Base-by-base conservation (phyloP, 352 stramenopile genomes). In the Pythium inflatum region DNA sequence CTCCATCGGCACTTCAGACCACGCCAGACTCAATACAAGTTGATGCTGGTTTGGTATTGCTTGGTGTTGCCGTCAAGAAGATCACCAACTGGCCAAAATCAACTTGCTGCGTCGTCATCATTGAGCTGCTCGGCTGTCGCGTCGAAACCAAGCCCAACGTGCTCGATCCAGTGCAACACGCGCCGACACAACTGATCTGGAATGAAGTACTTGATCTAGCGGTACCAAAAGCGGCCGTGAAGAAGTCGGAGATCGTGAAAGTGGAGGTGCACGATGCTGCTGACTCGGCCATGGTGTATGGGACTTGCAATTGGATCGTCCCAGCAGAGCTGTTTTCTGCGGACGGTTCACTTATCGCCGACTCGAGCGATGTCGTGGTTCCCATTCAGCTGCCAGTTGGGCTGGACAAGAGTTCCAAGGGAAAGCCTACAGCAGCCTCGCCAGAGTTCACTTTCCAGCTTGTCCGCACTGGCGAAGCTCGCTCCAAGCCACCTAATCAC, bases 241-340 rank as follows among this genome's bases (percentile, higher is more conserved):
- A 69, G 22, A 48, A 50, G 1, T 56, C 69, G 2, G 49, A 48
- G 3, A 58, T 78, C 31, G 31, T 81, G 34, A 66, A 58, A 6
- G 18, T 83, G 5, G 43, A 74, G 24, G 38, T 83, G 7, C 62
- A 62, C 14, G 66, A 77, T 20, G 65, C 64, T 2, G 36, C 62
- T n/a, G 61, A 70, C 24, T 31, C 25, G 7, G 67, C 66, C 24
- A 51, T 16, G 20, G 43, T 76, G 14, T 63, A 76, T 13, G 77
- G 74, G 3, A 60, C 45, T 1, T 81, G 77, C 49, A 70, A 74
- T 9, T 83, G 72, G 71, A 28, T 80, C 8, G 48, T 80, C 20
- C 74, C 77, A 24, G 55, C 50, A 38, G 53, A 73, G 20, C 45
- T 75, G 3, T n/a, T 81, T 2, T 38, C 53, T 3, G n/a, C 0